These are phyloP conservation scores for Aspergillus calidoustus DNA, from an alignment of 2,329 filamentous ascomycete species.

Conservation along the genomic window DNA sequence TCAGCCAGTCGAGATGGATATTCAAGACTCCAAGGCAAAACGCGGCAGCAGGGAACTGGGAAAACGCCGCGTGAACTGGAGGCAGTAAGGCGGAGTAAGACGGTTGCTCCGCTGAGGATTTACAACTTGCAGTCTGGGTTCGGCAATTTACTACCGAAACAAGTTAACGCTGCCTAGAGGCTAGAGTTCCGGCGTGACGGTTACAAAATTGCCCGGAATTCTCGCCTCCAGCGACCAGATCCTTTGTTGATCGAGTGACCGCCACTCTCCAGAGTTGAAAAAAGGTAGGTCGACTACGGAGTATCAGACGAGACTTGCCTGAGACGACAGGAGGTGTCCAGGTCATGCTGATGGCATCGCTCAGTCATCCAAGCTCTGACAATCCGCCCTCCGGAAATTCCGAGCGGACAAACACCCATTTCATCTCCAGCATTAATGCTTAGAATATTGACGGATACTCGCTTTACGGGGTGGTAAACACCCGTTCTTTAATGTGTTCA, in stretches of 20 bases:
- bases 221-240: not conserved
- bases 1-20: not conserved
- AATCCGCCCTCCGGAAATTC: not conserved
- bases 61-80: not conserved
- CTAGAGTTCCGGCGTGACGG: not conserved
- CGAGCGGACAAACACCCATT: not conserved
- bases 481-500: not conserved
- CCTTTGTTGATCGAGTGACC: not conserved
- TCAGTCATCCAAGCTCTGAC: not conserved
- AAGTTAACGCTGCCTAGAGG: not conserved
- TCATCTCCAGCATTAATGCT: not conserved
- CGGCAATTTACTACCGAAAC: not conserved
- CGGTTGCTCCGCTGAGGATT: too few relatives aligned
- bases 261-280: not conserved
- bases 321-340: not conserved
- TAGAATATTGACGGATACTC: not conserved
- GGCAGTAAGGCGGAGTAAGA: not conserved
- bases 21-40: not conserved
- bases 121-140: not conserved
- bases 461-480: not conserved
- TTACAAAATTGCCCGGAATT: not conserved
- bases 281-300: too few relatives aligned
- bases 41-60: not conserved
- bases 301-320: not conserved
- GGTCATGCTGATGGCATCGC: not conserved